These are phyloP conservation scores for Lentinula edodes DNA, from an alignment of 768 basidiomycete genomes.

Conservation along the genomic window DNA sequence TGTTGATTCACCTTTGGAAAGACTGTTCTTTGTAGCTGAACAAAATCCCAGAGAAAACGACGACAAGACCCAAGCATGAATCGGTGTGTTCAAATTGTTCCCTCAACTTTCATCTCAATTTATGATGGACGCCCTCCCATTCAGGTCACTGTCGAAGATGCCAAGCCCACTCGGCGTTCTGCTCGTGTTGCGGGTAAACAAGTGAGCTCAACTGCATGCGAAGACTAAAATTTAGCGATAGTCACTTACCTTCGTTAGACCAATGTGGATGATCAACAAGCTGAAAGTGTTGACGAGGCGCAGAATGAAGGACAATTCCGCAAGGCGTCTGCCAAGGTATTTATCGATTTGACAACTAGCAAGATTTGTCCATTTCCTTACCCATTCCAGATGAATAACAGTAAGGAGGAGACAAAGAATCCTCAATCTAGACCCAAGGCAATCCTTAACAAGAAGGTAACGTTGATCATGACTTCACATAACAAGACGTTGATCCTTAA, in stretches of 20 bases:
- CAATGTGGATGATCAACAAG: background rate
- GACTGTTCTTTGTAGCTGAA: background rate
- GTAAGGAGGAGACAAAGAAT: background rate
- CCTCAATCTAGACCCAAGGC: background rate
- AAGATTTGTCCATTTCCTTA: too few relatives aligned
- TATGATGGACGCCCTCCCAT: background rate
- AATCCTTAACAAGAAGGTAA: background rate
- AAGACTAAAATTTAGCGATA: background rate
- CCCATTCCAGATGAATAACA: background rate
- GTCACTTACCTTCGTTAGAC: background rate
- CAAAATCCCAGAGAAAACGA: background rate
- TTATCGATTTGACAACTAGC: background rate
- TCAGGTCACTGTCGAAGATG: slow-evolving; percentile 6
- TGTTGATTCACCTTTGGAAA: too few relatives aligned
- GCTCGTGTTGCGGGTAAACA: slow-evolving; percentile 8
- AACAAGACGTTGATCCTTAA: background rate
- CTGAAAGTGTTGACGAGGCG: background rate
- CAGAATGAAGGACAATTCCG: background rate
- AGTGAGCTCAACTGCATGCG: background rate
- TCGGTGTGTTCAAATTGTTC: background rate
- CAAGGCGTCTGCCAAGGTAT: background rate
- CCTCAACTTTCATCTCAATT: background rate
- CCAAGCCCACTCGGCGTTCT: slow-evolving; percentile 6
- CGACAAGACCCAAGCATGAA: background rate
- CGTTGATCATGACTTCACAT: background rate